Base-by-base conservation (phyloP, 2,329 filamentous ascomycete species). In the Nannizziopsis barbatae region DNA sequence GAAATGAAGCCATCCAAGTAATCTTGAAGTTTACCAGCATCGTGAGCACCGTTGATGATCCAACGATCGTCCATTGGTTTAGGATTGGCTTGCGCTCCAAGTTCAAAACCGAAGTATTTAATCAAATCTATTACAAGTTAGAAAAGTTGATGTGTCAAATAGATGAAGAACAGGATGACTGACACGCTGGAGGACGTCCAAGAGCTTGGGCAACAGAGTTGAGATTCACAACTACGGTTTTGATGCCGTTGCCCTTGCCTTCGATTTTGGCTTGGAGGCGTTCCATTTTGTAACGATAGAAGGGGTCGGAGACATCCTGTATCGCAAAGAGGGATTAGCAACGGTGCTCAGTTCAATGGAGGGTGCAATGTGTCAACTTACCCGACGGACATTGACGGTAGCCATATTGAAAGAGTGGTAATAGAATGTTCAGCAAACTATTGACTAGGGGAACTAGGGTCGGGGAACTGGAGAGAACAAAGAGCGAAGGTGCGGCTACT, bases 221-320 rank as follows among this genome's bases (percentile, higher is more conserved):
- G 65, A 98, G 74, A 72, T 98, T 98, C 78, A 94, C 87, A 60
- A 98, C 83, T 64, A 98, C 92, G 61, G 77, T 98, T 77, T 98
- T 98, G 81, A 98, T 98, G 66, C 92, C 92, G 75, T 98, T 98
- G 59, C 92, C 92, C 74, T 98, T 98, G 73, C 92, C 92, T 75
- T 98, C 92, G 62, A 98, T 93, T 79, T 98, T 98, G 70, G 92
- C 95, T 77, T 94, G 87, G 67, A 98, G 76, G 62, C 82, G 84
- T 75, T 96, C 92, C 92, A 98, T 98, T 81, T 98, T 98, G 83
- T 98, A 98, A 71, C 92, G 92, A 76, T 98, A 98, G 81, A 95
- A 98, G 73, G 84, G 84, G 75, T 98, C 92, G 76, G 83, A 84
- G 75, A 95, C 84, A 84, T 96, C 90, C 65, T 67, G 55, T 7